These are phyloP conservation scores for Zymoseptoria tritici DNA, from an alignment of 2,329 filamentous ascomycete genomes.

Conservation along the genomic window DNA sequence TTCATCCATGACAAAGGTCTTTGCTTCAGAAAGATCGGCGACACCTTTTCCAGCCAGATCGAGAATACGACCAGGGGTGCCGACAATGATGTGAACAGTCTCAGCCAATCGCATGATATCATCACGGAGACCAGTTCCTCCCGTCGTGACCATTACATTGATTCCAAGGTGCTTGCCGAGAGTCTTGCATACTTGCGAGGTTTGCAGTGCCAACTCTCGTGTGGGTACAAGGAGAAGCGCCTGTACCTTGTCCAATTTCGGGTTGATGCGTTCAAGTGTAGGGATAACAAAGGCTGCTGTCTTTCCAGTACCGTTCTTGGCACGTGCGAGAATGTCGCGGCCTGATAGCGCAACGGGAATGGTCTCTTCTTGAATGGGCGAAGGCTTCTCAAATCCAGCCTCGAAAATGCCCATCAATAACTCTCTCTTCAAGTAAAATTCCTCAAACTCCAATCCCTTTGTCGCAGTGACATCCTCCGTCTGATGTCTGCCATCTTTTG, in stretches of 20 bases:
- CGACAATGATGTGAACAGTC: conserved; percentile 93
- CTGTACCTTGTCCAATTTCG: conserved; percentile 93
- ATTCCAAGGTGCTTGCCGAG: conserved; percentile 93
- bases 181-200: conserved; percentile 97
- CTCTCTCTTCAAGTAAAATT: conserved; percentile 90
- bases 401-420: conserved; percentile 99
- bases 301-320: conserved; percentile 98
- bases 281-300: conserved; percentile 97
- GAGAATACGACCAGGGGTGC: conserved; percentile 90
- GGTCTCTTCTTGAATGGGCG: conserved; percentile 97
- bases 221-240: conserved; percentile 94
- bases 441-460: conserved; percentile 95
- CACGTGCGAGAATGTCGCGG: conserved; percentile 87
- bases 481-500: conserved; percentile 69
- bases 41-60: conserved; percentile 95
- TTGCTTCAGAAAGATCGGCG: conserved; percentile 89
- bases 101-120: conserved; percentile 94
- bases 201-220: conserved; percentile 93
- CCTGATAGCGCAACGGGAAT: conserved; percentile 94
- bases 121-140: conserved; percentile 88
- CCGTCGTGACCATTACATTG: conserved; percentile 99
- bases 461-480: conserved; percentile 98
- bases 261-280: conserved; percentile 89
- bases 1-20: conserved; percentile 99
- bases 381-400: conserved; percentile 96